Percentiles rank a stretch among this genome's conserved stretches.
phyloP scores from a whole-genome alignment of 2,329 filamentous ascomycete species.

The Lecanicillium sp. region DNA sequence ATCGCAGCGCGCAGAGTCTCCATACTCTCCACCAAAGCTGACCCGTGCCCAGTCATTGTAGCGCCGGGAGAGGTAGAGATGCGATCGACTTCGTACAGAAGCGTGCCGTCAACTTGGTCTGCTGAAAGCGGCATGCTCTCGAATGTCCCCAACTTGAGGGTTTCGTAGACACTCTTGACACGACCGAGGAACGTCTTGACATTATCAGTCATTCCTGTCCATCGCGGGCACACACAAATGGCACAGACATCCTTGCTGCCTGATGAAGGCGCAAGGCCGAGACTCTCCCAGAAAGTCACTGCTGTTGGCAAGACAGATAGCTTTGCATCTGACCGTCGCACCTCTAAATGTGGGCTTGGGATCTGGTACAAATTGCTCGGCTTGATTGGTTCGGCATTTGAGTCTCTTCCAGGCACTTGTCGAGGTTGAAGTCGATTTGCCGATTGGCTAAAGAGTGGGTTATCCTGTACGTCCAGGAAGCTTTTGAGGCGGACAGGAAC shows the following conservation, averaged over 20 bases:
- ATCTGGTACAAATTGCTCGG: conserved; percentile 53
- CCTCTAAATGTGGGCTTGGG: conserved; percentile 60
- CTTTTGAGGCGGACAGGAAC: conserved; percentile 34
- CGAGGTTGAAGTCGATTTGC: conserved; percentile 45
- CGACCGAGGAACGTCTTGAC: conserved; percentile 59
- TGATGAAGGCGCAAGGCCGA: conserved; percentile 65
- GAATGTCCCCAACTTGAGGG: conserved; percentile 63
- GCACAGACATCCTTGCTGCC: conserved; percentile 64
- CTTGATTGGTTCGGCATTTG: conserved; percentile 37
- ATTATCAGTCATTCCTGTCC: conserved; percentile 53
- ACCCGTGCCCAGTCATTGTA: conserved; percentile 32
- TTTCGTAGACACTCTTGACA: conserved; percentile 65
- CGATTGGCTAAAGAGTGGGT: conserved; percentile 41
- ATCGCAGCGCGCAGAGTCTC: conserved; percentile 40
- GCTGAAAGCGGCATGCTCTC: conserved; percentile 36
- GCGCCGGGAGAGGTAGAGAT: conserved; percentile 33
- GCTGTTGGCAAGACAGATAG: conserved; percentile 70
- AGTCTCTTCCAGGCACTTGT: conserved; percentile 32
- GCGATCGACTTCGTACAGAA: conserved; percentile 42
- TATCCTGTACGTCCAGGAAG: conserved; percentile 50
- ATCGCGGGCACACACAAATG: conserved; percentile 63
- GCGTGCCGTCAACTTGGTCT: conserved; percentile 34
- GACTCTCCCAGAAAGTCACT: conserved; percentile 72
- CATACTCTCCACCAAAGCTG: conserved; percentile 40
- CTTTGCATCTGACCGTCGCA: conserved; percentile 60